Percentiles rank a stretch among this genome's conserved stretches.
Evolutionary conservation across 371 early-diverging fungal species (phyloP).

Genomic region (Mucor circinelloides): DNA sequence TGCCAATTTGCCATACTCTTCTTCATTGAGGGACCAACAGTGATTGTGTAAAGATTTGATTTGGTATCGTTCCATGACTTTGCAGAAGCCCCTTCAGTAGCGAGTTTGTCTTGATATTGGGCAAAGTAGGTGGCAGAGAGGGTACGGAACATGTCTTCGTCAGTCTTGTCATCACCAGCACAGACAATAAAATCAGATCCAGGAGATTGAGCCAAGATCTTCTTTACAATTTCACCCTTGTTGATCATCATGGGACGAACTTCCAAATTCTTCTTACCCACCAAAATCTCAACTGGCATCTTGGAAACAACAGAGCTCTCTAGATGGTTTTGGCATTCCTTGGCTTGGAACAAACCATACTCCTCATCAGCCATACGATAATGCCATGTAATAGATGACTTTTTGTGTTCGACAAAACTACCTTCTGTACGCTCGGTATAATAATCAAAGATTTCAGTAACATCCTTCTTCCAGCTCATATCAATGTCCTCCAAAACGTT

Average conservation of each 20-base stretch:
- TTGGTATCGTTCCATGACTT: conserved; percentile 11
- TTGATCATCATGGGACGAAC: conserved; percentile 78
- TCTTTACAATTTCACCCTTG: conserved; percentile 93
- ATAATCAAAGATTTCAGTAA: conserved; percentile 83
- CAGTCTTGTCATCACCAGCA: conserved; percentile 96
- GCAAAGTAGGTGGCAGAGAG: conserved; percentile 31
- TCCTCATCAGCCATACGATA: conserved; percentile 86
- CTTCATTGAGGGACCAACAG: conserved; percentile 61
- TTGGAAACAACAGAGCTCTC: conserved; percentile 77
- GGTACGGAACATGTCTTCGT: conserved; percentile 93
- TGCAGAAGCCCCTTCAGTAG: neutral
- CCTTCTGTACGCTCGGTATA: conserved; percentile 92
- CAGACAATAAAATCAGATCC: conserved; percentile 85
- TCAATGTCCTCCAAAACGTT: conserved; percentile 80
- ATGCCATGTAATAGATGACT: conserved; percentile 89
- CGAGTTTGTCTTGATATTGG: conserved; percentile 17
- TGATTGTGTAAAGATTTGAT: conserved; percentile 28
- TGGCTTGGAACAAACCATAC: conserved; percentile 79
- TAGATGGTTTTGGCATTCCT: conserved; percentile 87
- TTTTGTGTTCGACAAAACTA: conserved; percentile 83
- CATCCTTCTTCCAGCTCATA: conserved; percentile 85
- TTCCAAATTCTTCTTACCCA: conserved; percentile 96
- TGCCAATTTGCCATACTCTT: conserved; percentile 86
- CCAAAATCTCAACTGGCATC: conserved; percentile 88
- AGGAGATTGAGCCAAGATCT: conserved; percentile 59